These are phyloP conservation scores for Brettanomyces sp. DNA, from an alignment of 805 yeast species.

Conservation along the genomic window DNA sequence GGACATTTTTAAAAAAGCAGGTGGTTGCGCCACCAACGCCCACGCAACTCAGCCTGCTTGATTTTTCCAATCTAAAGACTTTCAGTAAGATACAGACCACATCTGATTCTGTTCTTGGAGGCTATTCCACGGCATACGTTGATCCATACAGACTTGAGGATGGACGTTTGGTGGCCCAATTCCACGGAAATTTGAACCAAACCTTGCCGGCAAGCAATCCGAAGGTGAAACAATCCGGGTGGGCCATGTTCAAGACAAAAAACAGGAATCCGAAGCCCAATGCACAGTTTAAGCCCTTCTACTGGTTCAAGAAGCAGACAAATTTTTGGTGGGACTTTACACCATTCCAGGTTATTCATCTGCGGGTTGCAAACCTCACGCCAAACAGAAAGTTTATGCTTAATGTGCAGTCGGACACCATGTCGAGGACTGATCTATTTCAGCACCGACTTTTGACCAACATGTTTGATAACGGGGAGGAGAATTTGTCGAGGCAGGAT, in stretches of 20 bases:
- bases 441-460: slow-evolving; percentile 62
- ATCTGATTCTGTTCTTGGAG: slow-evolving; percentile 71
- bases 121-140: slow-evolving; percentile 46
- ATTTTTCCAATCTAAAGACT: slow-evolving; percentile 46
- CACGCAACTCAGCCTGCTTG: slow-evolving; percentile 35
- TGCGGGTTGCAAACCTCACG: slow-evolving; percentile 62
- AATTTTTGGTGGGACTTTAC: slow-evolving; percentile 65
- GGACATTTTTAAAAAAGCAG: background rate
- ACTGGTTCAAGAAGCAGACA: slow-evolving; percentile 26
- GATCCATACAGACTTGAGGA: slow-evolving; percentile 34
- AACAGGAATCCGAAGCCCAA: slow-evolving; percentile 38
- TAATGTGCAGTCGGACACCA: slow-evolving; percentile 74
- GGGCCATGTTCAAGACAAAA: slow-evolving; percentile 77
- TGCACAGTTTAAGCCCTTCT: slow-evolving; percentile 35
- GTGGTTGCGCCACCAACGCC: slow-evolving; percentile 11
- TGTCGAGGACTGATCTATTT: slow-evolving; percentile 67
- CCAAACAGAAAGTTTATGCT: slow-evolving; percentile 56
- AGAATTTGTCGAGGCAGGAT: no score
- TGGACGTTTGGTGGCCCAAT: slow-evolving; percentile 43
- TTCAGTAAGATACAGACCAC: slow-evolving; percentile 46
- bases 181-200: slow-evolving; percentile 60
- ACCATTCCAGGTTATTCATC: slow-evolving; percentile 47
- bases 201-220: slow-evolving; percentile 59
- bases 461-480: background rate
- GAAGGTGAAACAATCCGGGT: slow-evolving; percentile 54